Conservation (phyloP, 352 stramenopile genomes). For the Blastocystis sp. region DNA sequence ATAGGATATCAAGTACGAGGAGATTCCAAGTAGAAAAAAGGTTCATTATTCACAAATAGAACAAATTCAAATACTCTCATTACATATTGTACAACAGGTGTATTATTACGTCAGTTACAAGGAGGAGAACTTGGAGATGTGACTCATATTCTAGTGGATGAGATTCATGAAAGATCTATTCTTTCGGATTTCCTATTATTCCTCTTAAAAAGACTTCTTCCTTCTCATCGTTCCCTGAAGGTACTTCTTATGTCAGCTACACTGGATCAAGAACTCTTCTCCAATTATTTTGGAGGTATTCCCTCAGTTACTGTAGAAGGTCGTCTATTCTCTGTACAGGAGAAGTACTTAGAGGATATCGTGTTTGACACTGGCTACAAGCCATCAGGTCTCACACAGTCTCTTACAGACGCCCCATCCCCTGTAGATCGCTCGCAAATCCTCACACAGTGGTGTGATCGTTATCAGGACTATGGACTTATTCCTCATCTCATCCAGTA, state of each 20-base stretch:
- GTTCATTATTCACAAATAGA: neutral
- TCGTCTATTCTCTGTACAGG: slow-evolving; percentile 82
- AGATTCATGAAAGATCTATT: slow-evolving; percentile 90
- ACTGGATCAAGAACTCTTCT: slow-evolving; percentile 86
- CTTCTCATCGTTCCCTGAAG: neutral
- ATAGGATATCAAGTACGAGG: slow-evolving; percentile 86
- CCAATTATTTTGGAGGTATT: slow-evolving; percentile 81
- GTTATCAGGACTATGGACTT: slow-evolving; percentile 15
- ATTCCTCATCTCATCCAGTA: slow-evolving; percentile 25
- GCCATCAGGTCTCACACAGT: neutral
- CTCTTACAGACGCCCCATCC: neutral
- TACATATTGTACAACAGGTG: slow-evolving; percentile 87
- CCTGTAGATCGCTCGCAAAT: slow-evolving; percentile 62
- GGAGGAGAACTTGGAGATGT: slow-evolving; percentile 75
- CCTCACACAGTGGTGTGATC: slow-evolving; percentile 62
- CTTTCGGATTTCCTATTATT: slow-evolving; percentile 90
- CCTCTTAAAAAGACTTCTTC: slow-evolving; percentile 74
- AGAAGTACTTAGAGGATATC: slow-evolving; percentile 88
- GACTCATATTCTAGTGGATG: slow-evolving; percentile 92
- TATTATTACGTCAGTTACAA: slow-evolving; percentile 83
- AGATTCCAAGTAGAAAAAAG: slow-evolving; percentile 72
- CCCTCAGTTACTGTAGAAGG: slow-evolving; percentile 78
- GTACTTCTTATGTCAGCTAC: slow-evolving; percentile 88
- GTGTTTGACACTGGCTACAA: slow-evolving; percentile 70
- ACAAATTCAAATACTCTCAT: neutral